phyloP scores from a whole-genome alignment of 2,329 filamentous ascomycete genomes.

The Albophoma yamanashiensis region DNA sequence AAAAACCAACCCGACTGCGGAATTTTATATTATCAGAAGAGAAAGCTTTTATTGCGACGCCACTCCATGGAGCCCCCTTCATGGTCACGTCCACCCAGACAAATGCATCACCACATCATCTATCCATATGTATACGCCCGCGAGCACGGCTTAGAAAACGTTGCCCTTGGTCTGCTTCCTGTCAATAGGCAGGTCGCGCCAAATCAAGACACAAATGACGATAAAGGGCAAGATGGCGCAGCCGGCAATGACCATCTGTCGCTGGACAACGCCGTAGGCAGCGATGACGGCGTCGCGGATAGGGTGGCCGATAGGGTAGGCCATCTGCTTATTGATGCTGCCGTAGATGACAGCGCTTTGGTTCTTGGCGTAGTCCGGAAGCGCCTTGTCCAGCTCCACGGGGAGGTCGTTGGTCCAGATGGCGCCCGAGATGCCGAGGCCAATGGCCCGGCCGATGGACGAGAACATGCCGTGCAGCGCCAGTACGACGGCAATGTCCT shows the following conservation, averaged over 20 bases:
- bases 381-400: constrained; percentile 23
- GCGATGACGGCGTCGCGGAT: constrained; percentile 44
- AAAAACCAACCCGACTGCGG: not conserved
- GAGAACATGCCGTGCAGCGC: constrained; percentile 48
- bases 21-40: not conserved
- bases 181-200: constrained; percentile 27
- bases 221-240: constrained; percentile 23
- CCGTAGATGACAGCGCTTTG: constrained; percentile 28
- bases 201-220: constrained; percentile 20
- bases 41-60: not conserved
- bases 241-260: constrained; percentile 28
- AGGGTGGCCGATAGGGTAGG: constrained; percentile 33
- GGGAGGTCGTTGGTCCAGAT: constrained; percentile 49
- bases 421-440: constrained; percentile 46
- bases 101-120: not conserved
- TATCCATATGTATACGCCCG: not conserved
- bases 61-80: too few relatives aligned
- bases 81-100: not conserved
- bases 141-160: constrained; percentile 13
- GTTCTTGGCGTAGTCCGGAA: constrained; percentile 30
- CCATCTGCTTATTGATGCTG: constrained; percentile 39
- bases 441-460: constrained; percentile 46
- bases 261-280: constrained; percentile 35
- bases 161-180: constrained; percentile 23
- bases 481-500: constrained; percentile 44